Percentiles rank a stretch among this genome's conserved stretches.
Evolutionary conservation across 2,329 filamentous ascomycete genomes (phyloP).

Genomic region (Fusarium ambrosium): DNA sequence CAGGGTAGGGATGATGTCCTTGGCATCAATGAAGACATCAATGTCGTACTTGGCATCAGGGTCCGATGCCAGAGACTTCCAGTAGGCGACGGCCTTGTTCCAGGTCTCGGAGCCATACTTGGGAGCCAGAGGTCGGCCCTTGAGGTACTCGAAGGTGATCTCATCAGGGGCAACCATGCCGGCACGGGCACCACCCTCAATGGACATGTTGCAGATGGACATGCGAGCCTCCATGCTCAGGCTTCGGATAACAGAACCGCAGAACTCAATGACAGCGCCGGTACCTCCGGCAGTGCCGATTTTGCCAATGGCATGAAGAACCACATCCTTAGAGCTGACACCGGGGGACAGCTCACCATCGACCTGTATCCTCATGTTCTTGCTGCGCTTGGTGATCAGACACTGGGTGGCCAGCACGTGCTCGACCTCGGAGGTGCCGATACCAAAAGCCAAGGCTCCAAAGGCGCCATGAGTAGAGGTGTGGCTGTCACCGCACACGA

Average conservation of each 20-base stretch:
- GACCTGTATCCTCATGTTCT: conserved; percentile 98
- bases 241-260: conserved; percentile 88
- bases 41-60: conserved; percentile 90
- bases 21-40: conserved; percentile 89
- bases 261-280: conserved; percentile 96
- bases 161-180: conserved; percentile 98
- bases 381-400: conserved; percentile 92
- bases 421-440: conserved; percentile 98
- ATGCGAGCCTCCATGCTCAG: conserved; percentile 98
- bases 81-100: conserved; percentile 90
- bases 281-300: conserved; percentile 97
- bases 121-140: conserved; percentile 89
- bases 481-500: conserved; percentile 98
- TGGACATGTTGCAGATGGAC: conserved; percentile 99
- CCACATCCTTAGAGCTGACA: conserved; percentile 95
- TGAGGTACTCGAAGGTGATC: conserved; percentile 94
- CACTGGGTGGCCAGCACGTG: conserved; percentile 98
- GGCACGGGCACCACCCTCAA: conserved; percentile 93
- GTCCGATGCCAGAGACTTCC: conserved; percentile 88
- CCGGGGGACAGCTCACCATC: conserved; percentile 91
- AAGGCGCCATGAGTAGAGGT: conserved; percentile 99
- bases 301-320: conserved; percentile 91
- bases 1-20: conserved; percentile 92
- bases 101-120: conserved; percentile 87
- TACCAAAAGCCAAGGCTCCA: conserved; percentile 93